Evolutionary conservation across 805 yeast genomes (phyloP).

Genomic region (Priceomyces castillae): DNA sequence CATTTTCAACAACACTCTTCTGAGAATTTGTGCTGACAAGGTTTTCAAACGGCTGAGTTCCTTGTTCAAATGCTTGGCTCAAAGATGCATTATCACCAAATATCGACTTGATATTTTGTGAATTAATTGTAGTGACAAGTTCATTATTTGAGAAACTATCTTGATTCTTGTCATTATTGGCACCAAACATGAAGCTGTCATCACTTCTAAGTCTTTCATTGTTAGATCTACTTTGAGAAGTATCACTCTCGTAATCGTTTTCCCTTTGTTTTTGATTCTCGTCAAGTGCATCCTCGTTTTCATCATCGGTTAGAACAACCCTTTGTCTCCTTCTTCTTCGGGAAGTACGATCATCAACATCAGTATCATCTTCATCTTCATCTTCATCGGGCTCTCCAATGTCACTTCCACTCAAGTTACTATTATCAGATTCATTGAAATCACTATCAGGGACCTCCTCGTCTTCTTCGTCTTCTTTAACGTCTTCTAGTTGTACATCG

Average conservation of each 20-base stretch:
- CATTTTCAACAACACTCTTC: not conserved
- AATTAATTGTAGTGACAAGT: conserved; percentile 14
- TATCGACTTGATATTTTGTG: conserved; percentile 6
- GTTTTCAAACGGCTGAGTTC: not conserved
- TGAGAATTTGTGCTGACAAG: not conserved
- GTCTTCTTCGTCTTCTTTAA: conserved; percentile 13
- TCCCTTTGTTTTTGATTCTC: conserved; percentile 9
- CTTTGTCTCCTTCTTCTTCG: conserved; percentile 6
- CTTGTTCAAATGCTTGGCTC: conserved; percentile 7
- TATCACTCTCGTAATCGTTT: conserved; percentile 11
- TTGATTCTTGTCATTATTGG: conserved; percentile 9
- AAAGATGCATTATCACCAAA: conserved; percentile 5
- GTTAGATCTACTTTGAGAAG: conserved; percentile 8
- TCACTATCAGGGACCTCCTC: conserved; percentile 9
- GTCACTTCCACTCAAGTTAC: conserved; percentile 20
- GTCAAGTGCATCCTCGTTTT: conserved; percentile 13
- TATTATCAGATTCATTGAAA: conserved; percentile 17
- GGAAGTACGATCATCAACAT: not conserved
- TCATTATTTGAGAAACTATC: conserved; percentile 12
- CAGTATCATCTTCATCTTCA: conserved; percentile 10
- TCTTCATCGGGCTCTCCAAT: conserved; percentile 16
- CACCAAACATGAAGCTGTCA: conserved; percentile 32
- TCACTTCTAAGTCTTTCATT: conserved; percentile 16
- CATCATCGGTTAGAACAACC: conserved; percentile 17
- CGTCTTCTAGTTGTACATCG: conserved; percentile 10